A percentile compares a stretch with the other conserved stretches of the same genome.
These are phyloP conservation scores for Fomitiporia mediterranea DNA, from an alignment of 1,284 basidiomycete genomes.

Conservation along the genomic window DNA sequence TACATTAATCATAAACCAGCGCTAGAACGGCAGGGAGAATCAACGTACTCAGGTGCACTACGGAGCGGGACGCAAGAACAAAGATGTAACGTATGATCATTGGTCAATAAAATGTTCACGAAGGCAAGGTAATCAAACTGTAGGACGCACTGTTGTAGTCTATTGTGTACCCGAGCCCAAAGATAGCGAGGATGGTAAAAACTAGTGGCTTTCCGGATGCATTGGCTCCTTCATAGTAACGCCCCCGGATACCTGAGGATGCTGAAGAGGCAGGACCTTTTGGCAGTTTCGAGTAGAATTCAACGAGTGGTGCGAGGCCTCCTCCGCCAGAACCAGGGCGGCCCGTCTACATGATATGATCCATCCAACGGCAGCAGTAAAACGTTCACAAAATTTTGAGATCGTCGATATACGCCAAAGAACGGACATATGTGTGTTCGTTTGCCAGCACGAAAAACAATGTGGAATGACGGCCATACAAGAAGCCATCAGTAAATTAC, in stretches of 20 bases:
- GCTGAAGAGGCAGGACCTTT: slow-evolving; percentile 68
- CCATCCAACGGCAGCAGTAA: neutral
- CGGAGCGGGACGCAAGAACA: slow-evolving; percentile 13
- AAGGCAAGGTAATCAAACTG: slow-evolving; percentile 9
- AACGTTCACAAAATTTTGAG: too few species aligned
- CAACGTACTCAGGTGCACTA: slow-evolving; percentile 76
- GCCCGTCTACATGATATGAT: slow-evolving; percentile 46
- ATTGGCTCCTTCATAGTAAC: slow-evolving; percentile 83
- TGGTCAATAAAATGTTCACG: slow-evolving; percentile 13
- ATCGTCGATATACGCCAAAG: too few species aligned
- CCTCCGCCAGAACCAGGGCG: slow-evolving; percentile 76
- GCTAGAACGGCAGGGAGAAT: neutral
- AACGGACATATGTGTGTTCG: neutral
- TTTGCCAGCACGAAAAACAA: neutral
- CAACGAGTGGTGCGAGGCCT: slow-evolving; percentile 82
- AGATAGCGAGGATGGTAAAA: slow-evolving; percentile 68
- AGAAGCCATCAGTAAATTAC: neutral
- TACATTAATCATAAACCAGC: slow-evolving; percentile 13
- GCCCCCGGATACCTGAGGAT: slow-evolving; percentile 67
- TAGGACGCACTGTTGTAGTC: slow-evolving; percentile 83
- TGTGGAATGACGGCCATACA: neutral
- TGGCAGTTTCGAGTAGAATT: slow-evolving; percentile 93
- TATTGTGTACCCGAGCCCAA: slow-evolving; percentile 83
- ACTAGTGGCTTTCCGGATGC: slow-evolving; percentile 75
- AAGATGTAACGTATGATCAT: slow-evolving; percentile 2